These are phyloP conservation scores for Fusarium redolens DNA, from an alignment of 2,329 filamentous ascomycete genomes.

Conservation along the genomic window DNA sequence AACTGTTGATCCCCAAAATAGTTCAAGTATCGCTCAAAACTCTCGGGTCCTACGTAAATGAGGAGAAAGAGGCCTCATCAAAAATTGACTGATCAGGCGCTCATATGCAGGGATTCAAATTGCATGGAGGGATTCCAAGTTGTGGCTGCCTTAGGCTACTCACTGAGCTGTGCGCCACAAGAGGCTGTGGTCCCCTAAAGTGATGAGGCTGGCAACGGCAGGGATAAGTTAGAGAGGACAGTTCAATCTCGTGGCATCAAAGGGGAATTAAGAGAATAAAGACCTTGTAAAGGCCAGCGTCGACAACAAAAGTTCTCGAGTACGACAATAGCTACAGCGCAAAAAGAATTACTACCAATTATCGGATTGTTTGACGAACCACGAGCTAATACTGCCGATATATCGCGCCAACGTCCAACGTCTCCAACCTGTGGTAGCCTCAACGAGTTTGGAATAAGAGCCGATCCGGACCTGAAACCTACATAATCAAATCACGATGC, in stretches of 20 bases:
- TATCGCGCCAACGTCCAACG: conserved; percentile 8
- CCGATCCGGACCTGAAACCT: conserved; percentile 6
- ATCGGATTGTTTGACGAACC: background rate
- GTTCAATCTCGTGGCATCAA: conserved; percentile 31
- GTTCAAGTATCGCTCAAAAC: background rate
- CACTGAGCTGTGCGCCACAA: conserved; percentile 8
- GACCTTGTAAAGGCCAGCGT: conserved; percentile 10
- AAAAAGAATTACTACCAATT: background rate
- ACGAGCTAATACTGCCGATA: background rate
- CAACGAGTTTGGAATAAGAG: conserved; percentile 14
- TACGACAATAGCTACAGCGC: conserved; percentile 1
- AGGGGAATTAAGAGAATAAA: conserved; percentile 30
- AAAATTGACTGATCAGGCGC: conserved; percentile 28
- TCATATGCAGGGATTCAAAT: conserved; percentile 8
- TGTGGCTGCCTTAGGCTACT: conserved; percentile 36
- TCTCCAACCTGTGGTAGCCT: conserved; percentile 5
- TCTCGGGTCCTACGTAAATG: background rate
- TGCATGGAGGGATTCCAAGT: background rate
- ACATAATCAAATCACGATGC: conserved; percentile 64
- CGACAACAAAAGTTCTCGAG: conserved; percentile 16
- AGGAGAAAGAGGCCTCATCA: conserved; percentile 16
- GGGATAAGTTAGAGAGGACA: conserved; percentile 34
- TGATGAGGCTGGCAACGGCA: conserved; percentile 34
- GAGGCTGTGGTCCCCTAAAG: conserved; percentile 22
- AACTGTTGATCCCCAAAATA: background rate